phyloP scores from a whole-genome alignment of 2,329 filamentous ascomycete genomes.

The Monosporascus ibericus region DNA sequence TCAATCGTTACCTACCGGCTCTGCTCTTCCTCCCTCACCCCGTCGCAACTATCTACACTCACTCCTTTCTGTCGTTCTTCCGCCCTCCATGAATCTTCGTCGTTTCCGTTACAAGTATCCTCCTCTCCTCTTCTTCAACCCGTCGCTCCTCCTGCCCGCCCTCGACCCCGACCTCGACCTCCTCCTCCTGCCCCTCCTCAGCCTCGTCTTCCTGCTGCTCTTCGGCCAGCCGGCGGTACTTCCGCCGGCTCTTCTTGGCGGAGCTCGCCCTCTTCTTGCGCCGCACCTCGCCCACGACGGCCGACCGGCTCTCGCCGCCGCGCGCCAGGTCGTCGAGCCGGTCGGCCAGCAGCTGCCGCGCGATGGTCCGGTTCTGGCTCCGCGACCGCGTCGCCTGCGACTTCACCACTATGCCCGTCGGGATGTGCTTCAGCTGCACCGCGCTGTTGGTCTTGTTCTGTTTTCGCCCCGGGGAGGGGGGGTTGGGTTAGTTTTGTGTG shows the following conservation, averaged over 20 bases:
- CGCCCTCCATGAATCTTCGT: neutral
- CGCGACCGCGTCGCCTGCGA: slow-evolving; percentile 86
- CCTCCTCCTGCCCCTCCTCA: slow-evolving; percentile 18
- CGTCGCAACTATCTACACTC: too few species aligned
- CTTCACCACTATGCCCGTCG: slow-evolving; percentile 90
- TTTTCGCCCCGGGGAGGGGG: neutral
- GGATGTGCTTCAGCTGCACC: slow-evolving; percentile 84
- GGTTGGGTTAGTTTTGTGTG: too few species aligned
- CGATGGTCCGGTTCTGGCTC: slow-evolving; percentile 80
- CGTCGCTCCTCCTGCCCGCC: slow-evolving; percentile 3
- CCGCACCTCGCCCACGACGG: slow-evolving; percentile 57
- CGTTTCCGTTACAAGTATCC: neutral
- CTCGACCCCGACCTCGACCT: slow-evolving; percentile 4
- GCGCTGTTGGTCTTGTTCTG: slow-evolving; percentile 95
- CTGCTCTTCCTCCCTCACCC: too few species aligned
- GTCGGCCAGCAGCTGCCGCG: slow-evolving; percentile 69
- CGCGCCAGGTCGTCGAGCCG: slow-evolving; percentile 66
- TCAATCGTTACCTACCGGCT: too few species aligned
- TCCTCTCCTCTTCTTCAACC: neutral
- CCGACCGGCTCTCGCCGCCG: slow-evolving; percentile 62
- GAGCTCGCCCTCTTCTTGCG: slow-evolving; percentile 68
- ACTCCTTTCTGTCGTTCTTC: neutral
- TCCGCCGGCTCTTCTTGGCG: slow-evolving; percentile 75
- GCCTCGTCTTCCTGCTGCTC: slow-evolving; percentile 28
- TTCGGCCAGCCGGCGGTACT: slow-evolving; percentile 61